Evolutionary conservation across 2,329 filamentous ascomycete species (phyloP).

Genomic region (Venturia effusa): DNA sequence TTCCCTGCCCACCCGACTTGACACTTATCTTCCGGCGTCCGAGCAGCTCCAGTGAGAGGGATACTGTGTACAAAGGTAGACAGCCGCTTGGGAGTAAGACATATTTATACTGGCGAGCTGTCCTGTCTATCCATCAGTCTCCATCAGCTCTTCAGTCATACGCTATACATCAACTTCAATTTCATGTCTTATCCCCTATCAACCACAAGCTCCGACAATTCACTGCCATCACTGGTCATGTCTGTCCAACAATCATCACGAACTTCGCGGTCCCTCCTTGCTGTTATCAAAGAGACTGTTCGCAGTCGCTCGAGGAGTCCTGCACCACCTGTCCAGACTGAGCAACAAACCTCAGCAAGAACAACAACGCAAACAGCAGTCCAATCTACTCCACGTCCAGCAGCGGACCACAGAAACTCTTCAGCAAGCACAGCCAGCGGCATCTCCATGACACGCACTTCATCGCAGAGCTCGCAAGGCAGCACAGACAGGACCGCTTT

Average conservation of each 20-base stretch:
- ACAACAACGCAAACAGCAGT: background rate
- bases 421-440: background rate
- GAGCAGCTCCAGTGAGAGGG: background rate
- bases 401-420: background rate
- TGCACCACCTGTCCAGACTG: background rate
- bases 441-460: background rate
- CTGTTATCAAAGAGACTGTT: slow-evolving; percentile 1
- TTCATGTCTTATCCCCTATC: background rate
- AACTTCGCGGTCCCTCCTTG: background rate
- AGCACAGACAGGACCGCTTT: background rate
- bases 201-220: background rate
- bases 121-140: background rate
- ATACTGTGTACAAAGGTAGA: too few species aligned
- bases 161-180: background rate
- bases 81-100: background rate
- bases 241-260: background rate
- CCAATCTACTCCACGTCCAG: background rate
- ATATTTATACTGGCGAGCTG: background rate
- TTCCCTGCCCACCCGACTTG: background rate
- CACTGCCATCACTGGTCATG: background rate
- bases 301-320: background rate
- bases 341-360: background rate
- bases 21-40: too few species aligned
- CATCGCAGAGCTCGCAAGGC: background rate
- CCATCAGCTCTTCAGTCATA: background rate